Percentiles rank a stretch among this genome's conserved stretches.
phyloP scores from a whole-genome alignment of 495 filamentous ascomycete species.

The Podospora bellae-mahoneyi region DNA sequence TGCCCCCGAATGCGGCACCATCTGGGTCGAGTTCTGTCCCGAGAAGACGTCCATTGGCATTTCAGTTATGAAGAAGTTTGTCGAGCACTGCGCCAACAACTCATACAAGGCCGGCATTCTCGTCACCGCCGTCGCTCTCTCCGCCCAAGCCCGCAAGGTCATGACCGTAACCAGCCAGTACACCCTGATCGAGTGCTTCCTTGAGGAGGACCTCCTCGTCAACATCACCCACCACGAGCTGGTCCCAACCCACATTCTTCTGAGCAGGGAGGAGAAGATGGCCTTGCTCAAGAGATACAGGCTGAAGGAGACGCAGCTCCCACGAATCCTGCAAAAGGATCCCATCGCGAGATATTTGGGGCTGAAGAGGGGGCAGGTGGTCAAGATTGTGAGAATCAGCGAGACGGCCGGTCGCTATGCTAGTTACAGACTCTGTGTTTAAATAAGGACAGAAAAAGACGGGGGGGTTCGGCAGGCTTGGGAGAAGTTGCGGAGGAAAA shows the following conservation, averaged over 20 bases:
- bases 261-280: constrained; percentile 85
- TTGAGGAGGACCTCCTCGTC: constrained; percentile 91
- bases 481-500: neutral
- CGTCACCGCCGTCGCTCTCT: constrained; percentile 75
- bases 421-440: constrained; percentile 62
- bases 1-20: constrained; percentile 70
- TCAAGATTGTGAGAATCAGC: constrained; percentile 89
- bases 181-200: constrained; percentile 84
- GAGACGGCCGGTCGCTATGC: constrained; percentile 79
- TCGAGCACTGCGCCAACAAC: constrained; percentile 68
- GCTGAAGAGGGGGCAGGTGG: constrained; percentile 87
- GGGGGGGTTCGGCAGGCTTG: neutral
- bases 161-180: constrained; percentile 66
- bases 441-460: constrained; percentile 10
- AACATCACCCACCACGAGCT: constrained; percentile 98
- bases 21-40: constrained; percentile 87
- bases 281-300: constrained; percentile 81
- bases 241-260: constrained; percentile 87
- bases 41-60: constrained; percentile 74
- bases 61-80: constrained; percentile 85
- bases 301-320: constrained; percentile 94
- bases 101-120: constrained; percentile 88
- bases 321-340: constrained; percentile 84
- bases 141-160: constrained; percentile 77
- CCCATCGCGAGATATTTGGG: constrained; percentile 91